phyloP scores from a whole-genome alignment of 2,329 filamentous ascomycete species.

The Cercospora zeae-maydis region DNA sequence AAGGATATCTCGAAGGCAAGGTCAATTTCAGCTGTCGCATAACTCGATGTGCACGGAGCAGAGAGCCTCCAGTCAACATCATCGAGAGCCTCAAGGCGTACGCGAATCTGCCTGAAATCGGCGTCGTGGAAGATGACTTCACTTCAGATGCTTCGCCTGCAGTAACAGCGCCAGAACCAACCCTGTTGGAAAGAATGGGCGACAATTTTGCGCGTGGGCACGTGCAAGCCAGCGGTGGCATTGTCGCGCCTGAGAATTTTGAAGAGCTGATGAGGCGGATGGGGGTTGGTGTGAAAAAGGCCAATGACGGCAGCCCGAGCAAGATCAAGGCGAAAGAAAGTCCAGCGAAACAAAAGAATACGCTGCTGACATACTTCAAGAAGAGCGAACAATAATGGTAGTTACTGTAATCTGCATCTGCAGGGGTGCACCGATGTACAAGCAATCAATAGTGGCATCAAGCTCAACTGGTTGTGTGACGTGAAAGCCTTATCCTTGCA shows the following conservation, averaged over 20 bases:
- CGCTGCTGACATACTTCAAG: constrained; percentile 19
- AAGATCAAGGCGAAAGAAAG: constrained; percentile 16
- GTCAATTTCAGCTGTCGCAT: constrained; percentile 67
- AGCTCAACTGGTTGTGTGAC: no score
- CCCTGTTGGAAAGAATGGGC: constrained; percentile 52
- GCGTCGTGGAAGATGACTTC: constrained; percentile 33
- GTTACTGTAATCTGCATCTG: no score
- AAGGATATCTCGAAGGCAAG: constrained; percentile 59
- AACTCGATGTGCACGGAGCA: constrained; percentile 52
- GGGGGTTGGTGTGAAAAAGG: constrained; percentile 55
- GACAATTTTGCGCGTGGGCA: constrained; percentile 64
- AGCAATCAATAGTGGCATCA: no score
- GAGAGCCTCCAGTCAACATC: constrained; percentile 59
- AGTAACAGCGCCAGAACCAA: constrained; percentile 14
- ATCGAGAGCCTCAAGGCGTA: constrained; percentile 56
- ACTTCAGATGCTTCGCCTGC: not conserved
- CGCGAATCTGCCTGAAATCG: constrained; percentile 38
- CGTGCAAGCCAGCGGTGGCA: constrained; percentile 64
- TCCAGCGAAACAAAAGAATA: constrained; percentile 21
- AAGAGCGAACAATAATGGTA: constrained; percentile 4
- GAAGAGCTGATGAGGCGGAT: constrained; percentile 61
- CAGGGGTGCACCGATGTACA: no score
- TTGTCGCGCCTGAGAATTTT: constrained; percentile 59
- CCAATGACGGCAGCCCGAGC: constrained; percentile 36
- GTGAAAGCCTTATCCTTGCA: no score